These are phyloP conservation scores for Solanum ahanhuiri DNA, from an alignment of 257 asterid species.

Conservation along the genomic window DNA sequence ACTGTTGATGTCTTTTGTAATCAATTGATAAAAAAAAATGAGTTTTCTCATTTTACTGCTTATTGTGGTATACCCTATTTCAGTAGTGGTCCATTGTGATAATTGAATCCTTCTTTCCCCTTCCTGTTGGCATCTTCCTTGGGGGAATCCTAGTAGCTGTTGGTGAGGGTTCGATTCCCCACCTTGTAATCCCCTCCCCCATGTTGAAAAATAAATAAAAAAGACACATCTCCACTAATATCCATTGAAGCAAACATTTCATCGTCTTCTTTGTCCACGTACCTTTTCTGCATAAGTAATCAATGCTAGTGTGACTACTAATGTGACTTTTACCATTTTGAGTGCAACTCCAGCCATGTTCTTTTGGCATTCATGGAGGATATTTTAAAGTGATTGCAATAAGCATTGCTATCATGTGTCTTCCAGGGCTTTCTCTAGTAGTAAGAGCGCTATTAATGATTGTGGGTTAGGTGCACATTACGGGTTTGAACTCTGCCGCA, in stretches of 20 bases:
- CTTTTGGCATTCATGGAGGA: not conserved
- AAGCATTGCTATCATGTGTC: not conserved
- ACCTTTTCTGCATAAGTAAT: not conserved
- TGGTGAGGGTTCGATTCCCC: not conserved
- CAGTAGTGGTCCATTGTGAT: not conserved
- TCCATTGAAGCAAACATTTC: not conserved
- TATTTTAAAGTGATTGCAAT: not conserved
- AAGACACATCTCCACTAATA: not conserved
- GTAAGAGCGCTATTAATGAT: not conserved
- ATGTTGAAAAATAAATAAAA: too few species aligned
- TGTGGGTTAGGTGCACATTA: not conserved
- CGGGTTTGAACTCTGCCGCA: not conserved
- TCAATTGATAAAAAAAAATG: not conserved
- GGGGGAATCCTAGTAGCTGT: not conserved
- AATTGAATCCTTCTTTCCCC: not conserved
- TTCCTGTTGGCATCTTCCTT: not conserved
- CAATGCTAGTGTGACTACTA: not conserved
- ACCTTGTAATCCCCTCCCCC: not conserved
- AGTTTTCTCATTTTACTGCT: not conserved
- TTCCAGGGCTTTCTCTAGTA: not conserved
- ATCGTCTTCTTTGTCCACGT: not conserved
- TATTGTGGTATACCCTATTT: not conserved
- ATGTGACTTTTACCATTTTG: not conserved
- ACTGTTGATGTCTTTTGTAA: constrained; percentile 8
- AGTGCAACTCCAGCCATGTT: not conserved